Evolutionary conservation across 257 asterid species (phyloP).

Genomic region (Penstemon barbatus): DNA sequence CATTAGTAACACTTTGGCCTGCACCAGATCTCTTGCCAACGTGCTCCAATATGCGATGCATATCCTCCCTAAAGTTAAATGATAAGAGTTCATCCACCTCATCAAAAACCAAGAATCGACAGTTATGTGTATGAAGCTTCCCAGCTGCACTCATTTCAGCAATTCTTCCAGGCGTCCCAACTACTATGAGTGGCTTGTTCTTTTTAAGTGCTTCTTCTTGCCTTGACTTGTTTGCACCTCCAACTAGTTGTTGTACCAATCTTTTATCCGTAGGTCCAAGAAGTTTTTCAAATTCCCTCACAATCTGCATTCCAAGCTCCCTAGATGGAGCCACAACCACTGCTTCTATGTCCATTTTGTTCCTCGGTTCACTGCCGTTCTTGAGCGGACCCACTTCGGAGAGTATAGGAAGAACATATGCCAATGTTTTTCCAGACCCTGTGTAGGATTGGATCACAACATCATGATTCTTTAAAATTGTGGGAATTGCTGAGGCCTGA

Average conservation of each 20-base stretch:
- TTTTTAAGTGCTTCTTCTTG: constrained; percentile 95
- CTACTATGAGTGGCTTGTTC: constrained; percentile 83
- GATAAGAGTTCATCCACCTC: constrained; percentile 96
- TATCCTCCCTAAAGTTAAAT: constrained; percentile 84
- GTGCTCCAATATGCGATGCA: constrained; percentile 87
- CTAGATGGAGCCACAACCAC: constrained; percentile 96
- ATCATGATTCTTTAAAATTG: constrained; percentile 71
- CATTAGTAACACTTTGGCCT: constrained; percentile 32
- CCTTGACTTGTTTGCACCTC: constrained; percentile 91
- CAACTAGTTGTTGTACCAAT: constrained; percentile 93
- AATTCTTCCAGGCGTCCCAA: constrained; percentile 95
- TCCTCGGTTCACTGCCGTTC: constrained; percentile 39
- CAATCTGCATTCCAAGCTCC: constrained; percentile 99
- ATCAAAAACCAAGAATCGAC: constrained; percentile 79
- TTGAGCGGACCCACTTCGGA: constrained; percentile 61
- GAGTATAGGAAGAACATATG: constrained; percentile 94
- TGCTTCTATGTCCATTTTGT: constrained; percentile 61
- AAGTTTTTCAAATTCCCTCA: constrained; percentile 85
- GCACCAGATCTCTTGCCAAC: constrained; percentile 79
- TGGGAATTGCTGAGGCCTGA: constrained; percentile 90
- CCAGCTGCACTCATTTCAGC: constrained; percentile 92
- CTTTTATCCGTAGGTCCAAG: constrained; percentile 83
- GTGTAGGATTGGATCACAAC: constrained; percentile 94
- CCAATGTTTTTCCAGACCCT: constrained; percentile 96
- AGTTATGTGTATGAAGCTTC: constrained; percentile 87